Conservation (phyloP, 768 basidiomycete species). For the Tephrocybe rancida region DNA sequence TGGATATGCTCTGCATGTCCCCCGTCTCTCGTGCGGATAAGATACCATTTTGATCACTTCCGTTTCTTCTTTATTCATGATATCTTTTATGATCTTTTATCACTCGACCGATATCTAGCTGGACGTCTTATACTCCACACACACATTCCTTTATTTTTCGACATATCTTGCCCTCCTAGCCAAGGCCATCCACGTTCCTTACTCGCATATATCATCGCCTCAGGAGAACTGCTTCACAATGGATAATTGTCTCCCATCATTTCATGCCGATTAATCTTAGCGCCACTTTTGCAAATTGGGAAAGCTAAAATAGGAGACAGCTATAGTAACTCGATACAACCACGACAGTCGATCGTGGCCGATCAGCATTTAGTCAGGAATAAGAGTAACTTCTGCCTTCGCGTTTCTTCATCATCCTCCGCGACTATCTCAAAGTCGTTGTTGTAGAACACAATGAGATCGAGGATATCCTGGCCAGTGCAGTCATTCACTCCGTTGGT, state of each 20-base stretch:
- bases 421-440: slow-evolving; percentile 3
- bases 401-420: neutral
- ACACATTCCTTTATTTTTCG: neutral
- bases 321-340: no score
- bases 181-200: neutral
- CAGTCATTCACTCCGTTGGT: neutral
- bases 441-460: slow-evolving; percentile 10
- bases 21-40: neutral
- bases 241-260: no score
- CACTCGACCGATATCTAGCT: no score
- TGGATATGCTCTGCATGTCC: neutral
- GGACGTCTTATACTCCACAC: no score
- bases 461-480: slow-evolving; percentile 5
- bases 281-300: neutral
- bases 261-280: no score
- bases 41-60: neutral
- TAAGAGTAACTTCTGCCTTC: neutral
- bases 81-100: neutral
- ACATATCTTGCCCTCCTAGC: neutral
- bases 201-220: neutral
- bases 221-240: no score
- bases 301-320: no score
- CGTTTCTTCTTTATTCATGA: neutral
- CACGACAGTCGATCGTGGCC: neutral
- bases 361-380: neutral